These are phyloP conservation scores for Chrysopogon serrulatus DNA, from an alignment of 176 grass and related monocot species.

Conservation along the genomic window DNA sequence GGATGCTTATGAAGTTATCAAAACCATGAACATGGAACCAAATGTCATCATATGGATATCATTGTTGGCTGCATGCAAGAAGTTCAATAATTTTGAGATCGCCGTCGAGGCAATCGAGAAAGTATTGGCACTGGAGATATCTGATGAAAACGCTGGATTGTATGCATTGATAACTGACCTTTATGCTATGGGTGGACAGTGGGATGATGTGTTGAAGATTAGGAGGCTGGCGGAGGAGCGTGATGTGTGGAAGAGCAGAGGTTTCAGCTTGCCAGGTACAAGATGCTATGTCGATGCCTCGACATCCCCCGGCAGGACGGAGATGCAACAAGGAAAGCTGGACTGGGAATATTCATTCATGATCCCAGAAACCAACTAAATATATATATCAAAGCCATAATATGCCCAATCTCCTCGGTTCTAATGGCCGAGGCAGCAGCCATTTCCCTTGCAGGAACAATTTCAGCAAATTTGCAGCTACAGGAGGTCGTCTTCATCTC, in stretches of 20 bases:
- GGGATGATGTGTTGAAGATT: constrained; percentile 40
- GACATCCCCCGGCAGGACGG: no score
- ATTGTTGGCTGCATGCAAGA: constrained; percentile 49
- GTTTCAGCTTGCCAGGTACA: no score
- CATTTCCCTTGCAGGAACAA: no score
- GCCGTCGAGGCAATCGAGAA: constrained; percentile 46
- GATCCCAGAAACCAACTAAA: no score
- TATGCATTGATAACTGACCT: constrained; percentile 49
- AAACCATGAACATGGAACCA: constrained; percentile 57
- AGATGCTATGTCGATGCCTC: no score
- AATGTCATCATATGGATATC: constrained; percentile 63
- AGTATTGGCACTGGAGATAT: constrained; percentile 44
- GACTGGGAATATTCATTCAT: no score
- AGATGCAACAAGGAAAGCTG: no score
- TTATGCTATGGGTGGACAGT: constrained; percentile 45
- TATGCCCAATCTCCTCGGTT: no score
- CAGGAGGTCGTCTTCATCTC: no score
- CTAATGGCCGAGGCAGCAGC: no score
- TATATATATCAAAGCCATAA: no score
- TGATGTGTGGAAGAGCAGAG: constrained; percentile 33
- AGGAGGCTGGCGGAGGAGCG: constrained; percentile 47
- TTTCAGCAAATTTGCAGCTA: no score
- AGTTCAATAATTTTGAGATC: constrained; percentile 51
- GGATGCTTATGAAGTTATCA: constrained; percentile 53
- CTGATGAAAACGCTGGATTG: constrained; percentile 39